Base-by-base conservation (phyloP, 345 rosid genomes). In the Atalantia buxifolia region DNA sequence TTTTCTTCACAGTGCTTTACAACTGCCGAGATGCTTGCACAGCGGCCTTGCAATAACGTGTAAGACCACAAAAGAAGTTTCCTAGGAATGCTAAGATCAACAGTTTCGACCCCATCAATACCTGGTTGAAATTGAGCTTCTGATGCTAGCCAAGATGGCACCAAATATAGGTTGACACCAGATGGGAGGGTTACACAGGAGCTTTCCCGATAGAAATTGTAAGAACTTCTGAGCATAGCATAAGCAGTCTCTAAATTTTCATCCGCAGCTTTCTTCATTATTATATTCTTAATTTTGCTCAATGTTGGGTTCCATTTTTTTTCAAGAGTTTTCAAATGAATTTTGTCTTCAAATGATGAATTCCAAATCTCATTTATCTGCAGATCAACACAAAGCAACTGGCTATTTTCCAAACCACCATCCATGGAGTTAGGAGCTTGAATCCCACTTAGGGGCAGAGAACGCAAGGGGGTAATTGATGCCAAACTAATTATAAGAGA, bases 41-140 rank as follows among this genome's bases (percentile, higher is more conserved):
- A 90, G 48, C 85, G 91, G 73, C 98, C 97, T 71, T 90, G 91
- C 88, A 88, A 73, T 68, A 96, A 73, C 0, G 88, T 86, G 86
- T 92, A 94, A 67, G 98, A 97, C 99, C 99, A 96, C 89, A 91
- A 81, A 79, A 92, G 92, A 83, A 96, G 92, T 88, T 94, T 96
- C 89, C 98, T 90, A 25, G 94, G 98, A 82, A 86, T 80, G 90
- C 97, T 94, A 71, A 94, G 66, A 84, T 96, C 98, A 72, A 96
- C 87, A 86, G 83, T 79, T 85, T 94, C 99, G 76, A 89, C 84
- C 79, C 95, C 97, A 79, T 90, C 92, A 18, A 63, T 72, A 45
- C 91, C 89, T 33, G 91, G 84, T 62, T 86, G 85, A 75, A 81
- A 64, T 74, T 85, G 83, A 48, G 84, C 88, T 35, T 84, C 89